Base-by-base conservation (phyloP, 1,284 basidiomycete species). In the Cerrena zonata region DNA sequence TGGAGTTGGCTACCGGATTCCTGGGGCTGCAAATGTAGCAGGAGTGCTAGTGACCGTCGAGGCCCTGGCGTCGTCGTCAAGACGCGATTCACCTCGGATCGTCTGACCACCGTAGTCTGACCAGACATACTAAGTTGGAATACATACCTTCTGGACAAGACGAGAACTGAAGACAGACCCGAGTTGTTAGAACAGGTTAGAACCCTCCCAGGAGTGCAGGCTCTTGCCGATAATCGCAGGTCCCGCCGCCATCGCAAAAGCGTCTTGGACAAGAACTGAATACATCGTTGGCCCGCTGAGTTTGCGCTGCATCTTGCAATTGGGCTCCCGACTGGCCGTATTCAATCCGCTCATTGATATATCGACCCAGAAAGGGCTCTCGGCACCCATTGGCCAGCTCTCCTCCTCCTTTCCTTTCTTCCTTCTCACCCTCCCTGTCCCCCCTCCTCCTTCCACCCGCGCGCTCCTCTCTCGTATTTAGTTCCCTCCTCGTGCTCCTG, bases 361-460 rank as follows among this genome's bases (percentile, higher is more conserved):
- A 39, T 39, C 37, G 37, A 5, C 37, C 37, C n/a, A 4, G 37
- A 36, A 36, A 10, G 34, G 34, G 34, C 11, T 11, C 34, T 36
- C 11, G 11, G 10, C 45, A 30, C 51, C 55, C 53, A 42, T 44
- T 49, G 52, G 48, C 50, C 48, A 44, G 41, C 30, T 51, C 50
- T 49, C 57, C 58, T 53, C 57, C 56, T 57, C 51, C 47, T 56
- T 56, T 50, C 50, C 49, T 52, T 46, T 54, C 54, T 51, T 45
- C 50, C 37, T 37, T 51, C 57, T 38, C 54, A 50, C 53, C 53
- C 49, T 53, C 50, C 53, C 48, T 56, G 50, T 15, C 30, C 7
- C 7, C 30, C 7, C 30, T 15, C 30, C 7, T 7, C 30, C 30
- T 7, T 34, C 15, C 30, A 34, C 30, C 15, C 30, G 7, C 7